Conservation (phyloP, 2,329 filamentous ascomycete species). For the Hypoxylon sp. region DNA sequence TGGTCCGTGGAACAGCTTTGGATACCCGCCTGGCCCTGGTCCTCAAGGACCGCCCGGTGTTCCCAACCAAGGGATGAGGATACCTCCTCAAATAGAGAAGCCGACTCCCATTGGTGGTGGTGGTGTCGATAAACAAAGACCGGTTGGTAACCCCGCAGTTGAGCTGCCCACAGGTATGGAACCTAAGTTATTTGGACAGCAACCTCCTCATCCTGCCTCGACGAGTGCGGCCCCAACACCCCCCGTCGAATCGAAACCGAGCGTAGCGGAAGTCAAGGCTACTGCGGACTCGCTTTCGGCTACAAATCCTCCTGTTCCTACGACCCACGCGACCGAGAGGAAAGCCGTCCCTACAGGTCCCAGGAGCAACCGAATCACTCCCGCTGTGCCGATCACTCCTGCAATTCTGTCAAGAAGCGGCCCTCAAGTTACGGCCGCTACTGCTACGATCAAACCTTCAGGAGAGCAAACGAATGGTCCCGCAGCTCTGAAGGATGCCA, state of each 20-base stretch:
- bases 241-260: constrained; percentile 74
- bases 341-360: constrained; percentile 58
- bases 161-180: constrained; percentile 59
- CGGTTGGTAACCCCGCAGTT: constrained; percentile 54
- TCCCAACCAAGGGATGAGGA: constrained; percentile 46
- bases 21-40: constrained; percentile 66
- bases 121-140: constrained; percentile 58
- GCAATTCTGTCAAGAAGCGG: constrained; percentile 47
- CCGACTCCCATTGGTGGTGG: constrained; percentile 64
- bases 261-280: constrained; percentile 61
- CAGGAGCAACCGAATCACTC: constrained; percentile 64
- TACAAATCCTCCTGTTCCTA: constrained; percentile 48
- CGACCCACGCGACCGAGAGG: constrained; percentile 47
- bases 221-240: constrained; percentile 65
- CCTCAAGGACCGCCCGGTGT: constrained; percentile 57
- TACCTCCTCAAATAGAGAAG: constrained; percentile 53
- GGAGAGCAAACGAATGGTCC: constrained; percentile 50
- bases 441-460: constrained; percentile 48
- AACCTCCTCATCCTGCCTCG: constrained; percentile 53
- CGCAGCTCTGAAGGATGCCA: constrained; percentile 68
- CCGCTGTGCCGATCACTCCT: constrained; percentile 70
- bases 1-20: constrained; percentile 65
- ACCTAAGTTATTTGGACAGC: constrained; percentile 60
- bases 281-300: constrained; percentile 61
- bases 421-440: constrained; percentile 43